Conservation (phyloP, 1,284 basidiomycete species). For the Termitomyces sp. region DNA sequence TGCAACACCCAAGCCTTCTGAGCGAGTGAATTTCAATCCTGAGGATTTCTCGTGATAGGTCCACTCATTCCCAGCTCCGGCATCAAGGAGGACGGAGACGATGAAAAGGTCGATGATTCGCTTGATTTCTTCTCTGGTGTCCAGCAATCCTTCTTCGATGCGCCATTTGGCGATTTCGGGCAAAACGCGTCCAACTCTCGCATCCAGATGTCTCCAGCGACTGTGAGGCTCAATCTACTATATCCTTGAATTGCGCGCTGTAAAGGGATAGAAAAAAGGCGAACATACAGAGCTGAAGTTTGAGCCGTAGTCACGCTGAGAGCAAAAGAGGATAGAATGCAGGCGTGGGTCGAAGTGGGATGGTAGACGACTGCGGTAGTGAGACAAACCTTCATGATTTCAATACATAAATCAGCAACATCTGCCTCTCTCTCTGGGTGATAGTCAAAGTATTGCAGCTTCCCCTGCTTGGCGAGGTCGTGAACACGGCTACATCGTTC, state of each 20-base stretch:
- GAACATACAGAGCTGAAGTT: slow-evolving; percentile 57
- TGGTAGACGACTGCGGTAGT: not conserved
- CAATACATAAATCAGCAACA: slow-evolving; percentile 78
- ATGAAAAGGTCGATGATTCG: slow-evolving; percentile 88
- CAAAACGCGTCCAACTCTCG: slow-evolving; percentile 56
- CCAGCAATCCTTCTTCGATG: slow-evolving; percentile 37
- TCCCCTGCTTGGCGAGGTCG: slow-evolving; percentile 65
- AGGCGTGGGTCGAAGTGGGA: not conserved
- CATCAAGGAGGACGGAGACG: slow-evolving; percentile 90
- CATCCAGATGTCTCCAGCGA: slow-evolving; percentile 86
- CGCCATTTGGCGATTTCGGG: slow-evolving; percentile 58
- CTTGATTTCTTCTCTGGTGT: slow-evolving; percentile 59
- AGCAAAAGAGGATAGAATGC: not conserved
- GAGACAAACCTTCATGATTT: slow-evolving; percentile 67
- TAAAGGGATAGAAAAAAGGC: not conserved
- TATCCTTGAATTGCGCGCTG: not conserved
- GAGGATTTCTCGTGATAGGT: slow-evolving; percentile 62
- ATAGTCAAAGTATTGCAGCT: slow-evolving; percentile 84
- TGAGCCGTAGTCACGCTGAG: slow-evolving; percentile 77
- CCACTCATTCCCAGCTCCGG: slow-evolving; percentile 88
- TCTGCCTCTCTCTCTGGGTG: slow-evolving; percentile 68
- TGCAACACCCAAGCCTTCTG: slow-evolving; percentile 91
- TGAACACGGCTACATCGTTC: slow-evolving; percentile 80
- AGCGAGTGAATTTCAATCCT: slow-evolving; percentile 62
- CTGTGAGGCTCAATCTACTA: slow-evolving; percentile 84